These are phyloP conservation scores for Calendula officinalis DNA, from an alignment of 129 eudicot species.

Conservation along the genomic window DNA sequence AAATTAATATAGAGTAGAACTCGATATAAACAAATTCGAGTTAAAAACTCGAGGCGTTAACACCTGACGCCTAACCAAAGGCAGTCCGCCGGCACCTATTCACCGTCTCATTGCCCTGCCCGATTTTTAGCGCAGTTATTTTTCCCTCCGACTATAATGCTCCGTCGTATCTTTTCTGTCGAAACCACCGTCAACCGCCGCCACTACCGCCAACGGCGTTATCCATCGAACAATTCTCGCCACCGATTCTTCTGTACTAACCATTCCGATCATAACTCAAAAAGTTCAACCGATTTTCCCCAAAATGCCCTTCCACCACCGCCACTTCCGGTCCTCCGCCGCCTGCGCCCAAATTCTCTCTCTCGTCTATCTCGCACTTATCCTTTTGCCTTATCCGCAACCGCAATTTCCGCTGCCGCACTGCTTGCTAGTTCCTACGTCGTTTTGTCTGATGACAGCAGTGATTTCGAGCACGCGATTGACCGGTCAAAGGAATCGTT, in stretches of 20 bases:
- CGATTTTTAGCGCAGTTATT: neutral
- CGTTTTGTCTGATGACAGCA: conserved; percentile 10
- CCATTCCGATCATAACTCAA: conserved; percentile 26
- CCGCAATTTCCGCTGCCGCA: conserved; percentile 37
- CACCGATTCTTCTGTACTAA: conserved; percentile 36
- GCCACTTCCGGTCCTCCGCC: neutral
- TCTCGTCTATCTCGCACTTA: neutral
- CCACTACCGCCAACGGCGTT: neutral
- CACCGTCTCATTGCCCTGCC: conserved; percentile 12
- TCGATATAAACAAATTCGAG: too few relatives aligned
- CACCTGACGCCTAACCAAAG: conserved; percentile 10
- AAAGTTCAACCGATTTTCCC: conserved; percentile 19
- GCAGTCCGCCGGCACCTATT: conserved; percentile 7
- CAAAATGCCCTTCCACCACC: conserved; percentile 31
- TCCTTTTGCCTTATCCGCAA: conserved; percentile 41
- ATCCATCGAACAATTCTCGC: neutral
- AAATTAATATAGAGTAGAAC: too few relatives aligned
- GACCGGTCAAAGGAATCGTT: conserved; percentile 48
- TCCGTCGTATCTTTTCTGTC: conserved; percentile 15
- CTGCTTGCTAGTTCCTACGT: conserved; percentile 29
- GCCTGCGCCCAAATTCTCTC: too few relatives aligned
- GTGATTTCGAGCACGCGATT: conserved; percentile 37
- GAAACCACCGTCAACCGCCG: conserved; percentile 26
- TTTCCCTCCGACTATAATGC: conserved; percentile 22
- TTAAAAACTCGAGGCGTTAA: too few relatives aligned